Evolutionary conservation across 495 filamentous ascomycete genomes (phyloP).

Genomic region (Xylaria nigripes): DNA sequence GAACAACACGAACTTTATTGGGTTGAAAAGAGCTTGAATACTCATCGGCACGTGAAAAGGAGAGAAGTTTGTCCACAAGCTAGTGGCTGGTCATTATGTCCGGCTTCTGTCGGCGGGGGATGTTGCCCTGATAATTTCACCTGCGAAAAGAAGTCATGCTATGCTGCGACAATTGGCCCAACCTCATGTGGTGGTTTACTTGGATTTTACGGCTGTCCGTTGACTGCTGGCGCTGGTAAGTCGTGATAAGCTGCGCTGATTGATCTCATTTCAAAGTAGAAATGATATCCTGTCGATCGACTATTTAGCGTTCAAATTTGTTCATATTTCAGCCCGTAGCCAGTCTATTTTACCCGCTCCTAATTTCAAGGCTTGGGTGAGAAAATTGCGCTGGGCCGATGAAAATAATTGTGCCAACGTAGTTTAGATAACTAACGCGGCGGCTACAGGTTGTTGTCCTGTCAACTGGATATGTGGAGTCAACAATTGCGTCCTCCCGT

Average conservation of each 20-base stretch:
- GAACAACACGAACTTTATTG: conserved; percentile 21
- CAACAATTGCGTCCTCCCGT: conserved; percentile 24
- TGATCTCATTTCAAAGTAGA: neutral
- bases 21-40: conserved; percentile 27
- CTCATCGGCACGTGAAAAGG: conserved; percentile 19
- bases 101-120: conserved; percentile 29
- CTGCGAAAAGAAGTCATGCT: conserved; percentile 37
- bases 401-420: neutral
- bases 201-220: conserved; percentile 28
- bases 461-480: conserved; percentile 29
- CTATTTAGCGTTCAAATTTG: neutral
- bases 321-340: no score
- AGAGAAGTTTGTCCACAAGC: conserved; percentile 13
- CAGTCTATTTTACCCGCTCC: no score
- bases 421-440: conserved; percentile 10
- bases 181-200: conserved; percentile 27
- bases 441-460: conserved; percentile 17
- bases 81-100: conserved; percentile 26
- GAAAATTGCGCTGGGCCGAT: neutral
- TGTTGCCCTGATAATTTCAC: conserved; percentile 37
- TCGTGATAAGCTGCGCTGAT: neutral
- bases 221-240: conserved; percentile 18
- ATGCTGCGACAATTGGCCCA: conserved; percentile 33
- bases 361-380: neutral
- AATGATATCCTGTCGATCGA: neutral